Conservation (phyloP, 164 flowering plant genomes). For the Magnolia officinalis region DNA sequence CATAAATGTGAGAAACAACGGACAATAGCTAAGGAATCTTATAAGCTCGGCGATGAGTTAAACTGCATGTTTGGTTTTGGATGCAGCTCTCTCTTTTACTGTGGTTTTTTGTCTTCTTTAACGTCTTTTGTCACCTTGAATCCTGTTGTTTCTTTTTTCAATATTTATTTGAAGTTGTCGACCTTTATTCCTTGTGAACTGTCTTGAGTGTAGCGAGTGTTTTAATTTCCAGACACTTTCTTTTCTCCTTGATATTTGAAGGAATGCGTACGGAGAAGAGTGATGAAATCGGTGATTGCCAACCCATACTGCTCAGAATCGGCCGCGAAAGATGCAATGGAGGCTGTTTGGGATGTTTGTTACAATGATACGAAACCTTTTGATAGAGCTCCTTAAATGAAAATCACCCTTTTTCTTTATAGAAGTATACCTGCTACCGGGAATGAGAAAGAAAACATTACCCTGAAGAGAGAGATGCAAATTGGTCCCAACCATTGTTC, state of each 20-base stretch:
- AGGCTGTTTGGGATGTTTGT: constrained; percentile 93
- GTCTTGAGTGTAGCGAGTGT: background rate
- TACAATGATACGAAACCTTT: constrained; percentile 95
- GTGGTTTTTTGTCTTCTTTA: background rate
- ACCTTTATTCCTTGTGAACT: background rate
- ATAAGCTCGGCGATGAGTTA: too few relatives aligned
- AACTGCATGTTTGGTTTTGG: background rate
- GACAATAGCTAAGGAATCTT: too few relatives aligned
- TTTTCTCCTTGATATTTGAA: constrained; percentile 13
- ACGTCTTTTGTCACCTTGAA: background rate
- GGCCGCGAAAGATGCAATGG: constrained; percentile 91
- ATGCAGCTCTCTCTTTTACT: background rate
- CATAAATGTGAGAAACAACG: too few relatives aligned
- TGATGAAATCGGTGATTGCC: constrained; percentile 61
- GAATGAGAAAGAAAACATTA: too few relatives aligned
- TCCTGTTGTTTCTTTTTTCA: background rate
- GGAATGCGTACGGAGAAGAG: constrained; percentile 92
- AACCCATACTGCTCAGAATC: constrained; percentile 85
- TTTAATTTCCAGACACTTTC: background rate
- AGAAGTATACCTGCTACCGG: too few relatives aligned
- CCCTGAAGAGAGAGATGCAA: too few relatives aligned
- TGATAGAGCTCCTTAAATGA: constrained; percentile 77
- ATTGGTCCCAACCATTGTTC: background rate
- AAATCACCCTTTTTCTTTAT: too few relatives aligned
- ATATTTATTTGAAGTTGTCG: background rate